phyloP scores from a whole-genome alignment of 2,329 filamentous ascomycete species.

The Paraphaeosphaeria minitans region DNA sequence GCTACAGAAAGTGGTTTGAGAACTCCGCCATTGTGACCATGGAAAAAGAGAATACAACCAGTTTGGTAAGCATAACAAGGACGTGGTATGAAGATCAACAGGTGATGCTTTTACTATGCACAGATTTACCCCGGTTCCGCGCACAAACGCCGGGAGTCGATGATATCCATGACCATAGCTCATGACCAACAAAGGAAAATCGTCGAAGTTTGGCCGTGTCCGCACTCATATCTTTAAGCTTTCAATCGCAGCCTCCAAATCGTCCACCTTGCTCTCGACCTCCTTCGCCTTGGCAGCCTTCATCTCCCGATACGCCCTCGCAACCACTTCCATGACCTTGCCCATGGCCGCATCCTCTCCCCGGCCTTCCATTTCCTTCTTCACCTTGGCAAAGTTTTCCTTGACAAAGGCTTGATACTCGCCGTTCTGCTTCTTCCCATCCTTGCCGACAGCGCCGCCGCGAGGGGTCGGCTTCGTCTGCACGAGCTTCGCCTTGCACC shows the following conservation, averaged over 20 bases:
- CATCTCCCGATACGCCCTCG: constrained; percentile 63
- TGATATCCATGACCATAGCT: background rate
- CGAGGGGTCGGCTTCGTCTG: constrained; percentile 82
- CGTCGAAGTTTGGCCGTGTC: background rate
- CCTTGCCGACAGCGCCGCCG: constrained; percentile 33
- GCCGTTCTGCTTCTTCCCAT: constrained; percentile 39
- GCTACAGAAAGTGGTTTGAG: too few species aligned
- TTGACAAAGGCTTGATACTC: constrained; percentile 68
- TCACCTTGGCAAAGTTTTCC: constrained; percentile 65
- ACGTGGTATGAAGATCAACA: background rate
- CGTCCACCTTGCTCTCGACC: constrained; percentile 19
- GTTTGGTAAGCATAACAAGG: background rate
- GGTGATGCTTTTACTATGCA: background rate
- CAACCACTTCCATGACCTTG: constrained; percentile 71
- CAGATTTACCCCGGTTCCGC: background rate
- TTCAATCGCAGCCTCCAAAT: constrained; percentile 26
- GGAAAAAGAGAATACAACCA: background rate
- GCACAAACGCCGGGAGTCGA: background rate
- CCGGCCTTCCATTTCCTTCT: constrained; percentile 52
- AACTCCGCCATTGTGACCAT: background rate
- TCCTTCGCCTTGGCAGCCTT: constrained; percentile 39
- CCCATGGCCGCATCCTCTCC: constrained; percentile 57
- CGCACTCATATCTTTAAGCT: constrained; percentile 23
- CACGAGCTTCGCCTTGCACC: constrained; percentile 69
- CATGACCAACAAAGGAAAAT: background rate